phyloP scores from a whole-genome alignment of 352 stramenopile species.

The Peronospora belbahrii region DNA sequence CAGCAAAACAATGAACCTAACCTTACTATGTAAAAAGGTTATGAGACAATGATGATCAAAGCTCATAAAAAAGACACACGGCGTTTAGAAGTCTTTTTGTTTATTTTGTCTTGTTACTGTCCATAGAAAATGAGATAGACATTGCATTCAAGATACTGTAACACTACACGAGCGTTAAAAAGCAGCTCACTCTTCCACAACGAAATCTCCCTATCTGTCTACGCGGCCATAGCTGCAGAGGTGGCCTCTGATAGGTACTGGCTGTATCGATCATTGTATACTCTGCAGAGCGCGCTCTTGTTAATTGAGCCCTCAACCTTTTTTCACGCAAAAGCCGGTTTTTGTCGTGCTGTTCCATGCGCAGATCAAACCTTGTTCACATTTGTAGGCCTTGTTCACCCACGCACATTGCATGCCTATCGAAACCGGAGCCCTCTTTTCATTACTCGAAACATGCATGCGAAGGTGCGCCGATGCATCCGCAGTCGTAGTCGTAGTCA shows the following conservation, averaged over 20 bases:
- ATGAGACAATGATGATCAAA: no score
- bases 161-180: background rate
- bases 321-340: no score
- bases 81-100: no score
- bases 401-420: conserved; percentile 27
- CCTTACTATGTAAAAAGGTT: no score
- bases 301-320: no score
- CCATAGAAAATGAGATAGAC: background rate
- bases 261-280: no score
- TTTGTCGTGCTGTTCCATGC: no score
- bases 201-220: background rate
- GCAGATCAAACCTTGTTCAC: background rate
- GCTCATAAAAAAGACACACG: no score
- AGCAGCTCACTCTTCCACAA: background rate
- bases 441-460: conserved; percentile 20
- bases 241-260: background rate
- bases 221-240: background rate
- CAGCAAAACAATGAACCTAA: background rate
- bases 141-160: background rate
- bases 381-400: conserved; percentile 23
- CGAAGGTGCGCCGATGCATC: conserved; percentile 15
- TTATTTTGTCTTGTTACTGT: no score
- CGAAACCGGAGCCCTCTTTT: conserved; percentile 5
- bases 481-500: conserved; percentile 2
- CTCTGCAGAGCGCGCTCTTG: no score